Conservation (phyloP, 2,329 filamentous ascomycete species). For the Colletotrichum limetticola region DNA sequence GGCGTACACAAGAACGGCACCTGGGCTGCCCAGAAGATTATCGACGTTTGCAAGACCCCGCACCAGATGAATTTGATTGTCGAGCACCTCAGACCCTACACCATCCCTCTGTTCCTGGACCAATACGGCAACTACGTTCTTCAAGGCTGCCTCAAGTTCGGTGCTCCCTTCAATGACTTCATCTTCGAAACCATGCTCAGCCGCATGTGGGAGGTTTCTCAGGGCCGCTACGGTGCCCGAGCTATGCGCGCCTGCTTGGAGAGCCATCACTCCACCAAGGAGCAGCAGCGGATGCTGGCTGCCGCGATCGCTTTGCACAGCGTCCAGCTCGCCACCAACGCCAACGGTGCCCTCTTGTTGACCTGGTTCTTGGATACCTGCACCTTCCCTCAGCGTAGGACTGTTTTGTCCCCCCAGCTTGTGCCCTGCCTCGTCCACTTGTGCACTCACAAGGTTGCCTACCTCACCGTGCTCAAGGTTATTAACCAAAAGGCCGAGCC, state of each 20-base stretch:
- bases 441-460: slow-evolving; percentile 98
- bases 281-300: slow-evolving; percentile 94
- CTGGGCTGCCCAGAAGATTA: slow-evolving; percentile 99
- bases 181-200: slow-evolving; percentile 98
- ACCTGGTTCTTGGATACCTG: slow-evolving; percentile 99
- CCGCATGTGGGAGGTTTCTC: slow-evolving; percentile 91
- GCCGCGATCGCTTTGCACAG: slow-evolving; percentile 96
- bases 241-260: slow-evolving; percentile 98
- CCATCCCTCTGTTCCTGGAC: slow-evolving; percentile 91
- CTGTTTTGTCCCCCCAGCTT: slow-evolving; percentile 89
- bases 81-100: slow-evolving; percentile 85
- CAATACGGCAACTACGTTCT: slow-evolving; percentile 99
- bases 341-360: slow-evolving; percentile 91
- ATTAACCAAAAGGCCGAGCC: slow-evolving; percentile 97
- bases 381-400: slow-evolving; percentile 91
- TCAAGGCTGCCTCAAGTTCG: slow-evolving; percentile 95
- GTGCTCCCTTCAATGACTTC: slow-evolving; percentile 89
- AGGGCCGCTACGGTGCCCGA: slow-evolving; percentile 92
- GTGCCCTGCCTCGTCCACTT: slow-evolving; percentile 94
- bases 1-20: slow-evolving; percentile 99
- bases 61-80: slow-evolving; percentile 87
- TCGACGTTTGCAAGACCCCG: slow-evolving; percentile 90
- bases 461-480: slow-evolving; percentile 95
- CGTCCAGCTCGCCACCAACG: slow-evolving; percentile 94
- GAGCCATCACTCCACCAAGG: slow-evolving; percentile 93